Evolutionary conservation across 768 basidiomycete species (phyloP).

Genomic region (Tulasnella sp.): DNA sequence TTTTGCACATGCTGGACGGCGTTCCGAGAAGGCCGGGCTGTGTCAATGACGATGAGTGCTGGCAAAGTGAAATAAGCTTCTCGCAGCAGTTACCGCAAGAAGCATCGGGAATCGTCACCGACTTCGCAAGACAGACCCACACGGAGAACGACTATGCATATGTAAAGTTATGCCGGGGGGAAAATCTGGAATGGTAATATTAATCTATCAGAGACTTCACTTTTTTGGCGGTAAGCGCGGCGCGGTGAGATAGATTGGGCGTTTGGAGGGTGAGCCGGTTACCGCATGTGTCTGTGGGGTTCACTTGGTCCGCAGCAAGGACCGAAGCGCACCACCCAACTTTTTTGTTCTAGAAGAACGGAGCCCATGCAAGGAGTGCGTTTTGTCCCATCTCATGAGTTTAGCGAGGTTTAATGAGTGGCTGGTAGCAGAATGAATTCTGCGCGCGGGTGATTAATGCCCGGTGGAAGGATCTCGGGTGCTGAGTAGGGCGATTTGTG

Average conservation of each 20-base stretch:
- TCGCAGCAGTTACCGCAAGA: background rate
- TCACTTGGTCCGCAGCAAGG: background rate
- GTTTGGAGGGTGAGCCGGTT: too few species aligned
- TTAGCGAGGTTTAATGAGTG: too few species aligned
- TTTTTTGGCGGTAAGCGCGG: too few species aligned
- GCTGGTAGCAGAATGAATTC: background rate
- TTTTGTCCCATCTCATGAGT: background rate
- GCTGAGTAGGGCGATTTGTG: background rate
- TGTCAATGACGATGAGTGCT: background rate
- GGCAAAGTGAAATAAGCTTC: background rate
- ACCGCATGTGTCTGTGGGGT: too few species aligned
- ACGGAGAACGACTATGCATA: background rate
- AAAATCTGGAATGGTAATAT: too few species aligned
- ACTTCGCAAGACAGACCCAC: background rate
- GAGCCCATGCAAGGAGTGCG: background rate
- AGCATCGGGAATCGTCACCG: background rate
- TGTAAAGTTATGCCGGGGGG: background rate
- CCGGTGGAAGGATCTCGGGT: background rate
- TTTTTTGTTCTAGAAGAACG: background rate
- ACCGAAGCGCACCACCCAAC: background rate
- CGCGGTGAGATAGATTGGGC: too few species aligned
- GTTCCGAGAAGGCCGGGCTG: background rate
- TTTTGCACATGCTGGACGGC: background rate
- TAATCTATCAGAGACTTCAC: too few species aligned
- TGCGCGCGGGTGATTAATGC: background rate